phyloP scores from a whole-genome alignment of 2,329 filamentous ascomycete genomes.

The Pseudocercospora musae region DNA sequence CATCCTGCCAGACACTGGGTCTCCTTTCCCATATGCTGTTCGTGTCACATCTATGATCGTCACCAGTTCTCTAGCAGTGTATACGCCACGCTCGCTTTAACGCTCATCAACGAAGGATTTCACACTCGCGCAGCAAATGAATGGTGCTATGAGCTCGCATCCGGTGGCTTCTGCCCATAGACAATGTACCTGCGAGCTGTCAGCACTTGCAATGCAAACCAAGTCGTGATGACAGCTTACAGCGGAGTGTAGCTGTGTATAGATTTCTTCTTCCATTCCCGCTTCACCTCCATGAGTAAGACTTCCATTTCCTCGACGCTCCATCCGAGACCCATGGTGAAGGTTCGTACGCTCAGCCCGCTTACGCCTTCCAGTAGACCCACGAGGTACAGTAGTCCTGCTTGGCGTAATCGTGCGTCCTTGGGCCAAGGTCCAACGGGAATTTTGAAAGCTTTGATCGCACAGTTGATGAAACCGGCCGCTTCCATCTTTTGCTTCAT shows the following conservation, averaged over 20 bases:
- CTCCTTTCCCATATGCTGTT: background rate
- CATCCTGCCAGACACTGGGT: background rate
- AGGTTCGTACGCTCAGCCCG: constrained; percentile 27
- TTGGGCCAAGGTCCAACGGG: constrained; percentile 31
- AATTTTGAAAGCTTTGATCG: constrained; percentile 29
- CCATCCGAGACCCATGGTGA: constrained; percentile 31
- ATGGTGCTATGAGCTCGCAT: constrained; percentile 1
- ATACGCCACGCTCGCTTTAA: constrained; percentile 13
- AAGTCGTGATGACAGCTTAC: constrained; percentile 11
- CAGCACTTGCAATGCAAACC: background rate
- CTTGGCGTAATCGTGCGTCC: constrained; percentile 26
- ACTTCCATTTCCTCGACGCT: constrained; percentile 30
- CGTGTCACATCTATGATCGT: background rate
- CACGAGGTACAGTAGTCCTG: constrained; percentile 26
- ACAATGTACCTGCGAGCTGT: constrained; percentile 26
- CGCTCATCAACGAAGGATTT: background rate
- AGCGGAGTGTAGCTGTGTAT: constrained; percentile 31
- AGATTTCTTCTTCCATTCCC: constrained; percentile 26
- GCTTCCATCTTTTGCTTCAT: constrained; percentile 37
- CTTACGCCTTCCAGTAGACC: constrained; percentile 28
- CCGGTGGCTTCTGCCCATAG: constrained; percentile 28
- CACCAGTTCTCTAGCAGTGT: background rate
- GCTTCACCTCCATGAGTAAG: constrained; percentile 27
- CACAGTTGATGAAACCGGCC: constrained; percentile 35
- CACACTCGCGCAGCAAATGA: background rate